Base-by-base conservation (phyloP, 345 rosid species). In the Passiflora organensis region DNA sequence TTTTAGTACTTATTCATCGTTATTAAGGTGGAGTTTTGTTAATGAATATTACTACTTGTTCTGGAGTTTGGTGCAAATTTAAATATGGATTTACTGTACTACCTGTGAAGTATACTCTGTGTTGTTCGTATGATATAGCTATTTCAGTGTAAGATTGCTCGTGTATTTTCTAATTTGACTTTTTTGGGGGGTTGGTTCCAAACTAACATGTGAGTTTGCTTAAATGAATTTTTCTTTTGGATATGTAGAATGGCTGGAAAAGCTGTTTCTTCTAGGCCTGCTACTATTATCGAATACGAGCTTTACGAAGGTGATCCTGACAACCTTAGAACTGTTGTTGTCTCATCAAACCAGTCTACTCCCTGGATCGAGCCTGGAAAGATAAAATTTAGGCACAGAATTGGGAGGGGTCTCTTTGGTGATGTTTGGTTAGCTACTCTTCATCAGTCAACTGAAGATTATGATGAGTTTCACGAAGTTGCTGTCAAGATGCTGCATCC, bases 351-450 rank as follows among this genome's bases (percentile, higher is more conserved):
- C 51, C 72, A 72, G 66, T 66, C 68, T 2, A 73, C 76, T 56
- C 79, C 80, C 0, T 81, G 95, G 99, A 80, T 89, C 54, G 84
- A 89, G 11, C 84, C 95, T 5, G 51, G 80, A 0, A 37, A 66
- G 13, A 68, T 93, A 73, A 89, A 81, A 73, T 89, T 86, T 51
- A 73, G 91, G 32, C 96, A 93, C 63, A 79, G 96, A 23, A 86
- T 93, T 32, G 99, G 99, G 56, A 78, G 96, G 77, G 99, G 99
- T 13, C 79, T 83, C 14, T 93, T 89, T 60, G 96, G 99, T 25
- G 99, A 93, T 72, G 91, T 83, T 57, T 93, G 95, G 95, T 68
- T 93, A 48, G 96, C 91, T 47, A 93, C 99, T 56, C 83, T 68
- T 78, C 86, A 86, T 71, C 86, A 63, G 43, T 81, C 81, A 0